Base-by-base conservation (phyloP, 345 rosid genomes). In the Aquilaria yunnanensis region DNA sequence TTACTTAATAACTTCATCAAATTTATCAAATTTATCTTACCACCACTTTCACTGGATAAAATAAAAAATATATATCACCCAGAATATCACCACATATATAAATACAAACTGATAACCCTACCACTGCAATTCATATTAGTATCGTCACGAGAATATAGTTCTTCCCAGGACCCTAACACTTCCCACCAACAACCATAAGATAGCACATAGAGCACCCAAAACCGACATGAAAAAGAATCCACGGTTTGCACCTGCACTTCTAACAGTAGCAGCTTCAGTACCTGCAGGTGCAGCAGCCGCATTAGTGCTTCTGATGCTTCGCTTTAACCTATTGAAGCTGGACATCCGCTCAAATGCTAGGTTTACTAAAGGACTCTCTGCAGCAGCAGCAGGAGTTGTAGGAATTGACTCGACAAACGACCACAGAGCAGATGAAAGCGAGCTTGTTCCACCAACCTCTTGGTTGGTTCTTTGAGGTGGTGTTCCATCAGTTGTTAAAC, bases 371-470 rank as follows among this genome's bases (percentile, higher is more conserved):
- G 88, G 83, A 48, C 1, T 80, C 83, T 93, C 97, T 1, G 92
- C 62, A 37, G 98, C 98, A 32, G 85, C 81, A 30, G 97, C 98
- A 2, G 98, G 98, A 50, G 77, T 76, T 3, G 96, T 60, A 30
- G 97, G 98, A 70, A 93, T 86, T 1, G 97, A 84, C 56, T 93
- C 98, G 65, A 93, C 83, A 69, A 86, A 83, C 13, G 73, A 16
- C 97, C 97, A 89, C 68, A 93, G 2, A 29, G 82, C 72, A 46
- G 90, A 87, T 63, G 97, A 77, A 60, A 87, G 50, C 83, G 75
- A 62, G 68, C 88, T 76, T 31, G 76, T 48, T 65, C 73, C 68
- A 37, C 10, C 78, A 46, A n/a, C 80, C 41, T 56, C 76, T 23
- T 60, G 77, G 50, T 60, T 58, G 12, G 63, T 70, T 45, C 53